These are phyloP conservation scores for Pyrenochaeta sp. DNA, from an alignment of 2,329 filamentous ascomycete genomes.

Conservation along the genomic window DNA sequence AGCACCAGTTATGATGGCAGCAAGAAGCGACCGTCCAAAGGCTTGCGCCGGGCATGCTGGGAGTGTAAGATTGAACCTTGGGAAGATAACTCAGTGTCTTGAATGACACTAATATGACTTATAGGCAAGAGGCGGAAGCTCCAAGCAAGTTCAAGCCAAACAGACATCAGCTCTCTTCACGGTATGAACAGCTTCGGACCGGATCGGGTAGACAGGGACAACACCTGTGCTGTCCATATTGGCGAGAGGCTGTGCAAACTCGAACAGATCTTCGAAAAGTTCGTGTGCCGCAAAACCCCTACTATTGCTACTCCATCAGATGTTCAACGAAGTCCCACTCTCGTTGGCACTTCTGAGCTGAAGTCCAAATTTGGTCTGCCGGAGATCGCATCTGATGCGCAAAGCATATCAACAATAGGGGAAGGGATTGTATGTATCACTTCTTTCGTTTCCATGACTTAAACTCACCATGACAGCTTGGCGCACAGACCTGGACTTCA, in stretches of 20 bases:
- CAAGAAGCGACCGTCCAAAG: slow-evolving; percentile 37
- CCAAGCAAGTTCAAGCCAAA: slow-evolving; percentile 19
- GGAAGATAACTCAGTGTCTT: background rate
- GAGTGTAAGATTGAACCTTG: slow-evolving; percentile 38
- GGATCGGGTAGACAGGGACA: slow-evolving; percentile 24
- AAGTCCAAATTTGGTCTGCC: slow-evolving; percentile 26
- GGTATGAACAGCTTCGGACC: slow-evolving; percentile 19
- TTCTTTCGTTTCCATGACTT: background rate
- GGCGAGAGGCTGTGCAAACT: slow-evolving; percentile 43
- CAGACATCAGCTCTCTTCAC: slow-evolving; percentile 17
- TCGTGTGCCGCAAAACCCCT: slow-evolving; percentile 42
- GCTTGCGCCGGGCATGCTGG: slow-evolving; percentile 41
- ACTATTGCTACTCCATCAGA: slow-evolving; percentile 12
- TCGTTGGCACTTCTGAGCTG: slow-evolving; percentile 30
- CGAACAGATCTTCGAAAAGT: slow-evolving; percentile 46
- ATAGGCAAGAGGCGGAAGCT: slow-evolving; percentile 43
- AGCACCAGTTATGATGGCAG: slow-evolving; percentile 17
- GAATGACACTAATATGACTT: slow-evolving; percentile 13
- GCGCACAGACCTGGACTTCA: slow-evolving; percentile 40
- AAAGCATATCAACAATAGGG: slow-evolving; percentile 37
- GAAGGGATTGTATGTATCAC: slow-evolving; percentile 39
- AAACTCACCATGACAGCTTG: slow-evolving; percentile 32
- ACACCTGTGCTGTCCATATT: slow-evolving; percentile 37
- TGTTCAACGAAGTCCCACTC: slow-evolving; percentile 25
- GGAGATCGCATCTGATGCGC: slow-evolving; percentile 28